phyloP scores from a whole-genome alignment of 179 eudicot genomes.

The Beta macrorhiza region DNA sequence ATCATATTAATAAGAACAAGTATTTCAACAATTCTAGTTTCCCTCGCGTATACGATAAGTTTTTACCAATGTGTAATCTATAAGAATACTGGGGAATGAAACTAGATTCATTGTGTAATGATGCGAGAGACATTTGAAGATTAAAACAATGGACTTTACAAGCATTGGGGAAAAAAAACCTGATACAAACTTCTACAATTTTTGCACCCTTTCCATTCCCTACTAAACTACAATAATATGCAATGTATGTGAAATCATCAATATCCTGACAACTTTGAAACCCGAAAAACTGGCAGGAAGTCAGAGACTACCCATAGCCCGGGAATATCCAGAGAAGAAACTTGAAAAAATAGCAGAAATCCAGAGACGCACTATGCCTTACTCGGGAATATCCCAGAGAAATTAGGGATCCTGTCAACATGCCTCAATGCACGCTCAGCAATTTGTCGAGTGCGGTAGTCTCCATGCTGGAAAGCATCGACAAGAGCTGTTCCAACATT shows the following conservation, averaged over 20 bases:
- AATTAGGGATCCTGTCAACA: constrained; percentile 82
- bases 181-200: background rate
- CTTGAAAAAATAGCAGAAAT: background rate
- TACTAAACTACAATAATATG: background rate
- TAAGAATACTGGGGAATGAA: too few relatives aligned
- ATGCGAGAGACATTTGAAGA: background rate
- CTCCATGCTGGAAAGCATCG: constrained; percentile 87
- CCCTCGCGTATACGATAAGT: too few relatives aligned
- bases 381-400: constrained; percentile 79
- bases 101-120: background rate
- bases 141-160: constrained; percentile 25
- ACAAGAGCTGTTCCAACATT: constrained; percentile 79
- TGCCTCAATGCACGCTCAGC: constrained; percentile 86
- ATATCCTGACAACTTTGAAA: background rate
- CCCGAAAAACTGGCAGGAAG: background rate
- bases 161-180: background rate
- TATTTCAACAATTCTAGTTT: too few relatives aligned
- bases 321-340: background rate
- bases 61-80: too few relatives aligned
- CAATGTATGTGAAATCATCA: background rate
- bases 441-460: constrained; percentile 72
- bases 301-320: background rate
- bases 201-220: background rate
- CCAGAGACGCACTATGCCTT: background rate
- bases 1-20: too few relatives aligned